Percentiles rank a stretch among this genome's conserved stretches.
Conservation (phyloP, 352 stramenopile species). For the Phytophthora fragariae region DNA sequence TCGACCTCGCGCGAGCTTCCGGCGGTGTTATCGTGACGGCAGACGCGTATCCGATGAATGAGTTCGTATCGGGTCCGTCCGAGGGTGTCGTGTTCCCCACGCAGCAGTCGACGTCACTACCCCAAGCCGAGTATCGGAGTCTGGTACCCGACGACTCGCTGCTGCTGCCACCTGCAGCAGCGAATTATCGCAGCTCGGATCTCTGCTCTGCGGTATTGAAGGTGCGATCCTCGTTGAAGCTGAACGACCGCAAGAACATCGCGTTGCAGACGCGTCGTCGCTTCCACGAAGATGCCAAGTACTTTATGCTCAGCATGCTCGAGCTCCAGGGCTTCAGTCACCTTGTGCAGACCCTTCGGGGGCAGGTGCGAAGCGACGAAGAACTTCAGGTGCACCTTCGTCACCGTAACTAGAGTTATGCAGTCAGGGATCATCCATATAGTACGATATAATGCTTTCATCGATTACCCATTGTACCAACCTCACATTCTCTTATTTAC, state of each 20-base stretch:
- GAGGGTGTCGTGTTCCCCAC: slow-evolving; percentile 35
- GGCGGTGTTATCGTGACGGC: slow-evolving; percentile 58
- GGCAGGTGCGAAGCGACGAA: background rate
- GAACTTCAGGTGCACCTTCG: slow-evolving; percentile 21
- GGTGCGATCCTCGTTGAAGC: slow-evolving; percentile 19
- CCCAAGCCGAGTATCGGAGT: slow-evolving; percentile 15
- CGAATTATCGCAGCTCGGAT: slow-evolving; percentile 23
- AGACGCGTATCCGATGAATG: slow-evolving; percentile 71
- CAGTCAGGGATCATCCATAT: slow-evolving; percentile 21
- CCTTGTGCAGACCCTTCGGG: slow-evolving; percentile 7
- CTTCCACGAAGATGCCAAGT: slow-evolving; percentile 61
- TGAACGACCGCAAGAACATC: slow-evolving; percentile 35
- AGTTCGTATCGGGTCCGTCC: slow-evolving; percentile 36
- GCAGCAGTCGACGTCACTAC: slow-evolving; percentile 5
- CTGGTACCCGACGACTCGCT: slow-evolving; percentile 24
- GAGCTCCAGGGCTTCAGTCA: slow-evolving; percentile 39
- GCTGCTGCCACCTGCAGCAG: slow-evolving; percentile 18
- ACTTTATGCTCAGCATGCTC: slow-evolving; percentile 54
- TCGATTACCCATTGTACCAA: background rate
- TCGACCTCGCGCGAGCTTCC: slow-evolving; percentile 62
- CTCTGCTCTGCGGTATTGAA: slow-evolving; percentile 30
- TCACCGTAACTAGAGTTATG: slow-evolving; percentile 18
- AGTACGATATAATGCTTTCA: background rate
- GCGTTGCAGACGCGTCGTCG: slow-evolving; percentile 39
- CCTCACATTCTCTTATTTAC: too few species aligned